These are phyloP conservation scores for Seiridium unicorne DNA, from an alignment of 2,329 filamentous ascomycete genomes.

Conservation along the genomic window DNA sequence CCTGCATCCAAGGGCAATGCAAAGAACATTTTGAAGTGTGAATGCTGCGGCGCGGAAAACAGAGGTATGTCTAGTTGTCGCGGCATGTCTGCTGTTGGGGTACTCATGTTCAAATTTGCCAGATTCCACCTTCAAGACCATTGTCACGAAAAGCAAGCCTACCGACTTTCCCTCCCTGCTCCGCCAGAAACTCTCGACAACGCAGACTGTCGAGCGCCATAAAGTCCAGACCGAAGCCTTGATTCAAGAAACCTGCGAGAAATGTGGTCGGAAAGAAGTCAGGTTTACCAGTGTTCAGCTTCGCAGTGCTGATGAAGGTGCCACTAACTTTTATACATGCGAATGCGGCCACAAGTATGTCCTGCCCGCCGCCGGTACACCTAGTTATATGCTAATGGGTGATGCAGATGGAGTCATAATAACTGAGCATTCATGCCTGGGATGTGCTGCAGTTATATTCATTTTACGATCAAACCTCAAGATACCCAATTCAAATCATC, in stretches of 20 bases:
- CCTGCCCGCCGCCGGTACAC: not conserved
- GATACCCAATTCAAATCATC: not conserved
- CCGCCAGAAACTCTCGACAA: slow-evolving; percentile 81
- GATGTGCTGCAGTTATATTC: not conserved
- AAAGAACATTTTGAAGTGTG: slow-evolving; percentile 76
- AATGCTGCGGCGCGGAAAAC: slow-evolving; percentile 82
- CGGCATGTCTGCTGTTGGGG: not conserved
- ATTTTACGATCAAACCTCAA: not conserved
- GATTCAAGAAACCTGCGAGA: slow-evolving; percentile 59
- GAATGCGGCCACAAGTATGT: slow-evolving; percentile 81
- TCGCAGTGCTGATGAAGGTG: slow-evolving; percentile 91
- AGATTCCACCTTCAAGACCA: slow-evolving; percentile 44
- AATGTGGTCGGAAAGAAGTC: slow-evolving; percentile 80
- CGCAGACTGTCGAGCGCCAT: slow-evolving; percentile 76
- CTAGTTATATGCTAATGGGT: slow-evolving; percentile 10
- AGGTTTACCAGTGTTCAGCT: slow-evolving; percentile 83
- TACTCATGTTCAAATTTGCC: not conserved
- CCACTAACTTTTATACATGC: slow-evolving; percentile 87
- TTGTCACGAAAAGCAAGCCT: slow-evolving; percentile 81
- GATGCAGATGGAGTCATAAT: slow-evolving; percentile 31
- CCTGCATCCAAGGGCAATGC: slow-evolving; percentile 75
- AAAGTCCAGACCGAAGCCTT: slow-evolving; percentile 73
- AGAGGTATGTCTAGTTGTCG: slow-evolving; percentile 55
- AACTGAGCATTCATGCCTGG: slow-evolving; percentile 35
- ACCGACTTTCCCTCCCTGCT: slow-evolving; percentile 89